Evolutionary conservation across 2,329 filamentous ascomycete genomes (phyloP).

Genomic region (Sclerotinia trifoliorum): DNA sequence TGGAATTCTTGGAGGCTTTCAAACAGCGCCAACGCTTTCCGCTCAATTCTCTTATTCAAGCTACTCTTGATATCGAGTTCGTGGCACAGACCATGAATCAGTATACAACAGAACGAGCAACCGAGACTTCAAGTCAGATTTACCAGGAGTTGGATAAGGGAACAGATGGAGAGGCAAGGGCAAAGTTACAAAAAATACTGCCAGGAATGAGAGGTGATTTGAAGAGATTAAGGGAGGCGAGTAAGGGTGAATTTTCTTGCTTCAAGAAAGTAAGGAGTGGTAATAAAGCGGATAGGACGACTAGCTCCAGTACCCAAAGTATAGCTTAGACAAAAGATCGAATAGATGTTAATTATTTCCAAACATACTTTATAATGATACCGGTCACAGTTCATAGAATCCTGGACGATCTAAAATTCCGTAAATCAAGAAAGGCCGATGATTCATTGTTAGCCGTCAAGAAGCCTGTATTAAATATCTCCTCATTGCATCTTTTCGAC

Average conservation of each 20-base stretch:
- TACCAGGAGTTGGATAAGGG: conserved; percentile 87
- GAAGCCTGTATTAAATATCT: too few species aligned
- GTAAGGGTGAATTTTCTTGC: conserved; percentile 83
- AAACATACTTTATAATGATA: neutral
- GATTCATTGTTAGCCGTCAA: too few species aligned
- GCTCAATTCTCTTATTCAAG: conserved; percentile 87
- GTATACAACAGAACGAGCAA: conserved; percentile 81
- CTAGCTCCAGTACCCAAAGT: conserved; percentile 7
- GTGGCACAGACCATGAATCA: conserved; percentile 88
- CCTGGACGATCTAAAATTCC: neutral
- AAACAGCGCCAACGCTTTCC: conserved; percentile 63
- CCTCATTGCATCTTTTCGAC: too few species aligned
- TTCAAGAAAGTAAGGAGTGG: conserved; percentile 57
- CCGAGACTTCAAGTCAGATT: conserved; percentile 81
- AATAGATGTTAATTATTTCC: neutral
- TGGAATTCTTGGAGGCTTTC: conserved; percentile 81
- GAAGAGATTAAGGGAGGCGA: conserved; percentile 78
- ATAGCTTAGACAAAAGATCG: neutral
- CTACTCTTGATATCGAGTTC: conserved; percentile 95
- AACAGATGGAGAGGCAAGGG: conserved; percentile 83
- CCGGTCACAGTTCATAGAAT: neutral
- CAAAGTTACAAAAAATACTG: conserved; percentile 78
- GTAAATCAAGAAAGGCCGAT: neutral
- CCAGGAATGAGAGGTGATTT: conserved; percentile 85
- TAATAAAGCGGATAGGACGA: conserved; percentile 20